Evolutionary conservation across 1,284 basidiomycete species (phyloP), one percentile per base, ranked within the genome.

Genomic region (Puccinia hordei): DNA sequence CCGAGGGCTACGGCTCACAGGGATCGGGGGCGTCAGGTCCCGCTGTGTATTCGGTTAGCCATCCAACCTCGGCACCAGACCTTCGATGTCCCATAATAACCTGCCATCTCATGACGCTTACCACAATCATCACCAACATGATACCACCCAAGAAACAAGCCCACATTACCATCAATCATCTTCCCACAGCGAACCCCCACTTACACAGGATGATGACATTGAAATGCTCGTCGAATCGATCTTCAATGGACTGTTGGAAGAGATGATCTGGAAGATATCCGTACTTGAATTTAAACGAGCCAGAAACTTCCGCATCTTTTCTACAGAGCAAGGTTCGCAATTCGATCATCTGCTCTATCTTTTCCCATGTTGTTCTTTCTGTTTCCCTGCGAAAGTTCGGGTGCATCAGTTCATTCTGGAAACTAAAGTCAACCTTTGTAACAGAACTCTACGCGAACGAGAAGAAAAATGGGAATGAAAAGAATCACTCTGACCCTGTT

Each of bases 201-300:
- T 49, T 49, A 15, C 6, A 19, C 46, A 49, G 46, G 46, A 49
- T 49, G 15, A 49, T 49, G 46, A 19, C 9, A 49, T 59, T 15
- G 24, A 15, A 27, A 66, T 66, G 30, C 71, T 61, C 55, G 49
- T 63, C 24, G 10, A 77, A 35, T 53, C 59, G 9, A 55, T 77
- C 24, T 77, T 66, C 33, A 68, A 77, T 38, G 59, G 59, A 65
- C 63, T 77, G 15, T 35, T 77, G 49, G 75, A 77, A 27, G 75
- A 77, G 53, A 51, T 46, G 30, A 63, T 77, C 35, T 77, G 75
- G 75, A 77, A 77, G 63, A 55, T 65, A 33, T 61, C 46, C 13
- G 63, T 77, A 22, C 33, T 77, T 24, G 75, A 77, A 51, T 65
- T 49, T 63, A 77, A 77, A 30, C 75, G 75, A 46, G 75, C 75